Conservation (phyloP, 2,329 filamentous ascomycete species). For the Phialophora macrospora region DNA sequence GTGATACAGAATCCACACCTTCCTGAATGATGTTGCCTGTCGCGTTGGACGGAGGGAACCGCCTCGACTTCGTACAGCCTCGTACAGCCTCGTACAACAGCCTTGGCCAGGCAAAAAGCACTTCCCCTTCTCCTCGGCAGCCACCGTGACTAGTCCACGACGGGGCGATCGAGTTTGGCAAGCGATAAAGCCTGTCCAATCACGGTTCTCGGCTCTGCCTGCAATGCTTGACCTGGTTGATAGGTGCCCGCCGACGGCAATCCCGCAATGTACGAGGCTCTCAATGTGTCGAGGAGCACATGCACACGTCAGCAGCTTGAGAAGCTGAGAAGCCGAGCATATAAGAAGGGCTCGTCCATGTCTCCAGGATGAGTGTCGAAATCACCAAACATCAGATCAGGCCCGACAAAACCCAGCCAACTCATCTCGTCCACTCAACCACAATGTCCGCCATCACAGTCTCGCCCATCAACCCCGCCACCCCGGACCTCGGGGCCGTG, state of each 20-base stretch:
- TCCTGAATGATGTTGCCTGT: background rate
- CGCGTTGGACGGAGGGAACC: background rate
- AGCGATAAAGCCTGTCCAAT: conserved; percentile 11
- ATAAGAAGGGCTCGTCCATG: background rate
- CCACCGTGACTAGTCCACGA: background rate
- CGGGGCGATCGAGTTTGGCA: background rate
- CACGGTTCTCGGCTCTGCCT: background rate
- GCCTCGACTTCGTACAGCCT: conserved; percentile 8
- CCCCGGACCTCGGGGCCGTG: conserved; percentile 63
- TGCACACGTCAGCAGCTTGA: background rate
- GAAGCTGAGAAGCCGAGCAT: background rate
- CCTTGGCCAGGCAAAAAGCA: background rate
- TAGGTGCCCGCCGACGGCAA: conserved; percentile 18
- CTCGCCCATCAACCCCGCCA: conserved; percentile 26
- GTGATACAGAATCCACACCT: background rate
- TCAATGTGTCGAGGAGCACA: background rate
- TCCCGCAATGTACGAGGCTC: conserved; percentile 22
- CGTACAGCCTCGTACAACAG: conserved; percentile 12
- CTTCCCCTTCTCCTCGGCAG: conserved; percentile 1
- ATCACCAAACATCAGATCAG: background rate
- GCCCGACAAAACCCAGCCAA: background rate
- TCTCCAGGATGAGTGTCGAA: background rate
- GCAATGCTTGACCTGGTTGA: background rate
- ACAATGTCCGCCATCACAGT: conserved; percentile 30
- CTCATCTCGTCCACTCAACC: background rate